A percentile compares a stretch with the other conserved stretches of the same genome.
phyloP scores from a whole-genome alignment of 2,329 filamentous ascomycete species.

The Talaromyces sp. region DNA sequence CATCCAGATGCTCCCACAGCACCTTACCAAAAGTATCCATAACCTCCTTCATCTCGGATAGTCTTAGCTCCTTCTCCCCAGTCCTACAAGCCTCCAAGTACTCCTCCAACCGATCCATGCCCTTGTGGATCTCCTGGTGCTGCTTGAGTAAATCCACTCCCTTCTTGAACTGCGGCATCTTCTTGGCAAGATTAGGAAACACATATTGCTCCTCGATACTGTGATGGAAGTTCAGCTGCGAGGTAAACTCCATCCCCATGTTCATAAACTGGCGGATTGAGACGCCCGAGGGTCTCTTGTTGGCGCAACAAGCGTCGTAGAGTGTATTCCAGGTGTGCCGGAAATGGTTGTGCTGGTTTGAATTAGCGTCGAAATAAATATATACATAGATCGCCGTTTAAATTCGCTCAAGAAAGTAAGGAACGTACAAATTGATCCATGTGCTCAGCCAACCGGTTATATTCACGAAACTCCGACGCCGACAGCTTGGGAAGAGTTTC shows the following conservation, averaged over 20 bases:
- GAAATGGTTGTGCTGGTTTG: slow-evolving; percentile 66
- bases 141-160: slow-evolving; percentile 65
- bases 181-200: slow-evolving; percentile 69
- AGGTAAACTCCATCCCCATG: slow-evolving; percentile 63
- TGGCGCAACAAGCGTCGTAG: slow-evolving; percentile 56
- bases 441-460: slow-evolving; percentile 66
- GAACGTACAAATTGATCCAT: slow-evolving; percentile 64
- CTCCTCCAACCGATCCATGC: slow-evolving; percentile 60
- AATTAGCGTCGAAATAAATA: slow-evolving; percentile 8
- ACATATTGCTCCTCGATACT: slow-evolving; percentile 74
- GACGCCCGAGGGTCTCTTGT: slow-evolving; percentile 57
- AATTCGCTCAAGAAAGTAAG: background rate
- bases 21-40: slow-evolving; percentile 76
- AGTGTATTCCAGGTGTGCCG: slow-evolving; percentile 66
- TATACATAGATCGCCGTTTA: background rate
- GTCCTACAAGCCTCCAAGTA: slow-evolving; percentile 59
- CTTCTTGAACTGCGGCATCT: slow-evolving; percentile 70
- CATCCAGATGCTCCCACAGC: slow-evolving; percentile 75
- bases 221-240: slow-evolving; percentile 70
- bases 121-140: slow-evolving; percentile 72
- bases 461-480: slow-evolving; percentile 59
- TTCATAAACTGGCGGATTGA: slow-evolving; percentile 63
- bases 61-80: slow-evolving; percentile 56
- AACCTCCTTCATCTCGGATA: slow-evolving; percentile 58
- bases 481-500: slow-evolving; percentile 61